A percentile compares a stretch with the other conserved stretches of the same genome.
Evolutionary conservation across 2,329 filamentous ascomycete genomes (phyloP).

Genomic region (Diatrype stigma): DNA sequence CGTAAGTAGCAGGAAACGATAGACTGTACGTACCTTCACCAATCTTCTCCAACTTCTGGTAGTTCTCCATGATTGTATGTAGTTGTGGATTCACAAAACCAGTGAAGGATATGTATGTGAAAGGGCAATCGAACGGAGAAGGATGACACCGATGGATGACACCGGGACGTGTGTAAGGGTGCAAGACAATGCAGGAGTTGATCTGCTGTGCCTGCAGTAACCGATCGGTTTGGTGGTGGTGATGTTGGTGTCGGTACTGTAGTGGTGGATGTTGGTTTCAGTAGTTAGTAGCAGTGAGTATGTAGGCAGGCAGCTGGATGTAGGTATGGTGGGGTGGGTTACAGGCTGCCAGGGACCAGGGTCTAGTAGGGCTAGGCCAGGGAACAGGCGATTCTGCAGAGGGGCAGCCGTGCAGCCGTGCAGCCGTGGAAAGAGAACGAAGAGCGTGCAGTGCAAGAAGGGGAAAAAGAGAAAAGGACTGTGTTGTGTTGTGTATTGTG

Average conservation of each 20-base stretch:
- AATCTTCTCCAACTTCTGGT: slow-evolving; percentile 95
- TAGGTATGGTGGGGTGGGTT: not conserved
- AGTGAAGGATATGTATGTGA: not conserved
- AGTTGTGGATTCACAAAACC: not conserved
- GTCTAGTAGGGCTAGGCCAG: not conserved
- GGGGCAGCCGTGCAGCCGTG: not conserved
- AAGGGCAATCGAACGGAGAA: not conserved
- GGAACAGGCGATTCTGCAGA: not conserved
- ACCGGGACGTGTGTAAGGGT: too few species aligned
- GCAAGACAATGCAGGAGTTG: too few species aligned
- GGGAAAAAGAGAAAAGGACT: not conserved
- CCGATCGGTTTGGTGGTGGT: not conserved
- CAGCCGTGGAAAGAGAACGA: not conserved
- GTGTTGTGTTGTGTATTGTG: too few species aligned
- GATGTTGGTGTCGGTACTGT: too few species aligned
- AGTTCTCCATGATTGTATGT: slow-evolving; percentile 72
- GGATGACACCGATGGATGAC: not conserved
- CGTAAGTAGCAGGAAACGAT: slow-evolving; percentile 1
- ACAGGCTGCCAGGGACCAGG: not conserved
- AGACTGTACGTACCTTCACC: slow-evolving; percentile 66
- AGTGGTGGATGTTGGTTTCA: too few species aligned
- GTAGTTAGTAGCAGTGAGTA: too few species aligned
- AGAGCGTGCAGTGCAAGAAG: not conserved
- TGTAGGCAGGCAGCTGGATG: too few species aligned
- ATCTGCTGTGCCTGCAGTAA: not conserved